Evolutionary conservation across 2,329 filamentous ascomycete species (phyloP).

Genomic region (Xylaria sp.): DNA sequence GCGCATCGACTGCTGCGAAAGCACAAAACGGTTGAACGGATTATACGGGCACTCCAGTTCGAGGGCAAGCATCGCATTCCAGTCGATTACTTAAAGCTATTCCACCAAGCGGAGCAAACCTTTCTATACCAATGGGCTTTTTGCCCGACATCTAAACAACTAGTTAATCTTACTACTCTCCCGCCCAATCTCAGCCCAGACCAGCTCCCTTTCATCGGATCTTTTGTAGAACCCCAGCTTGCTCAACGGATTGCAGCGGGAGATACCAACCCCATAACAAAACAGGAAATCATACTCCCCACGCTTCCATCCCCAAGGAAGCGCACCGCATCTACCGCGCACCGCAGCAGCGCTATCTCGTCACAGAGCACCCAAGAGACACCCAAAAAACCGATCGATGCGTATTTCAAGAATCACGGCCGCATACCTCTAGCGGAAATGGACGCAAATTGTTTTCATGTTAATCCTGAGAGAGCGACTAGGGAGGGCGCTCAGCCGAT

Average conservation of each 20-base stretch:
- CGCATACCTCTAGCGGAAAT: slow-evolving; percentile 70
- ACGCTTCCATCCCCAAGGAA: slow-evolving; percentile 55
- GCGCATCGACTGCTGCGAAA: slow-evolving; percentile 91
- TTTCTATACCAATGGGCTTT: slow-evolving; percentile 96
- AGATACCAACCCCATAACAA: slow-evolving; percentile 90
- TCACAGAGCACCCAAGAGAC: slow-evolving; percentile 42
- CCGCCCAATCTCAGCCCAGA: slow-evolving; percentile 70
- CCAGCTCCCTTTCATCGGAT: slow-evolving; percentile 84
- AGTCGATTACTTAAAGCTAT: slow-evolving; percentile 80
- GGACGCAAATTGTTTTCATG: slow-evolving; percentile 69
- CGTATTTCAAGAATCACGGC: slow-evolving; percentile 62
- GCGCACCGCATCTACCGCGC: slow-evolving; percentile 48
- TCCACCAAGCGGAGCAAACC: slow-evolving; percentile 87
- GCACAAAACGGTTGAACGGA: slow-evolving; percentile 84
- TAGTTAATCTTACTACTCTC: slow-evolving; percentile 80
- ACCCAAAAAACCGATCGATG: slow-evolving; percentile 61
- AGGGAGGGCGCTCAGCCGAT: slow-evolving; percentile 62
- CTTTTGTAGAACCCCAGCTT: slow-evolving; percentile 72
- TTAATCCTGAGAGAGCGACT: slow-evolving; percentile 61
- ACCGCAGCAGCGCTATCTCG: slow-evolving; percentile 33
- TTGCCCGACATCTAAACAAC: slow-evolving; percentile 74
- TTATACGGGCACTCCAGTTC: slow-evolving; percentile 85
- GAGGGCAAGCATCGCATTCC: slow-evolving; percentile 87
- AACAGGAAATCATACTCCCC: slow-evolving; percentile 65
- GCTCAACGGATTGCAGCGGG: slow-evolving; percentile 81